Evolutionary conservation across 164 flowering plant species (phyloP).

Genomic region (Stephania cephalantha): DNA sequence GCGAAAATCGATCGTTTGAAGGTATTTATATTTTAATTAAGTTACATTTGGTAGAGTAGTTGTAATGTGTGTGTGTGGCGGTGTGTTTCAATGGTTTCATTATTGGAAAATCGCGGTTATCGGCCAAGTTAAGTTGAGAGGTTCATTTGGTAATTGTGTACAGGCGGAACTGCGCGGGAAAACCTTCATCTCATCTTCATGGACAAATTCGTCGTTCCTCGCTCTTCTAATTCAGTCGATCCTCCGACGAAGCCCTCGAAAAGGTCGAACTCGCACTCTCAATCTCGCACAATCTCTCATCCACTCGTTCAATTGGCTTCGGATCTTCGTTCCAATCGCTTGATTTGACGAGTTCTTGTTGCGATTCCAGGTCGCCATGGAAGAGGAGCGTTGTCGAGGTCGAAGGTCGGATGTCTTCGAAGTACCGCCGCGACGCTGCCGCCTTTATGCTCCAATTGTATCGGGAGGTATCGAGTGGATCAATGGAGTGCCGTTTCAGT

Average conservation of each 20-base stretch:
- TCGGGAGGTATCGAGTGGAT: constrained; percentile 30
- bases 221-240: not conserved
- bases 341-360: not conserved
- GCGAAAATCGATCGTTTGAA: no score
- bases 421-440: constrained; percentile 41
- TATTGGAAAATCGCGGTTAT: no score
- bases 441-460: constrained; percentile 41
- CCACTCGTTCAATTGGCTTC: not conserved
- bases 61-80: no score
- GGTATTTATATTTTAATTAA: no score
- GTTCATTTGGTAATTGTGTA: no score
- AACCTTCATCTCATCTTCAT: not conserved
- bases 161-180: no score
- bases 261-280: constrained; percentile 7
- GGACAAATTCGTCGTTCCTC: constrained; percentile 15
- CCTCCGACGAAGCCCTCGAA: constrained; percentile 8
- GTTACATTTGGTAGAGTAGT: no score
- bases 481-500: no score
- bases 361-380: constrained; percentile 36
- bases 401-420: constrained; percentile 35
- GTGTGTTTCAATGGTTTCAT: no score
- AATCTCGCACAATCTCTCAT: not conserved
- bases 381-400: constrained; percentile 37
- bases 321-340: not conserved
- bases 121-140: no score